Base-by-base conservation (phyloP, 1,139 yeast species). In the Groenewaldozyma sp. region DNA sequence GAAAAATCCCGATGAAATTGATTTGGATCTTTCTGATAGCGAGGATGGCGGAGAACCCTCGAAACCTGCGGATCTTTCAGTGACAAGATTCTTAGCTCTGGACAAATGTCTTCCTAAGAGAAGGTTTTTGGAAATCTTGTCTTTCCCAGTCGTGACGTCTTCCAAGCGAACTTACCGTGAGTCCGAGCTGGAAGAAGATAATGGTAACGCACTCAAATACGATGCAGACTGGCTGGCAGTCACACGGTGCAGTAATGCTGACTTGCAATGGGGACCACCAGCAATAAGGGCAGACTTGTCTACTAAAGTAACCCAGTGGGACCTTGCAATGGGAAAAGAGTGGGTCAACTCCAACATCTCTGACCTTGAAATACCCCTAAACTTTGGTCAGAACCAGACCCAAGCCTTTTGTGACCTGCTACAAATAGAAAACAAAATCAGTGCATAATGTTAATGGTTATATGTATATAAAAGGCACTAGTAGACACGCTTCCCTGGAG, bases 401-500 rank as follows among this genome's bases (percentile, higher is more conserved):
- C 47, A 41, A 4, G 46, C 44, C 24, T 51, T 55, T 19, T 52
- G 56, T 28, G 28, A 40, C 3, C 34, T 56, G 24, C 29, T 48
- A 29, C 38, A 40, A 10, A 39, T 42, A 18, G 39, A 42, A 24
- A 42, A 43, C 24, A 40, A 38, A 16, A 38, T 43, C 9, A 27
- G n/a, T 27, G n/a, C 7, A 27, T 13, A 10, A 27, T 27, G 31
- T 6, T 14, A 27, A 27, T 9, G 16, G 6, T 10, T 27, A 27
- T 13, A 27, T 9, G n/a, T 9, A 9, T 9, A 13, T 27, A 13
- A 86, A 71, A 84, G 86, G 61, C 84, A 35, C 59, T 75, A 83
- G 65, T 88, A 88, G 50, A 87, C 88, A 76, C 97, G 91, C 69
- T 80, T 78, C 46, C 94, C 94, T 47, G 97, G 97, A 51, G 97